A percentile compares a stretch with the other conserved stretches of the same genome.
phyloP scores from a whole-genome alignment of 1,284 basidiomycete genomes.

The Boletus mariae region DNA sequence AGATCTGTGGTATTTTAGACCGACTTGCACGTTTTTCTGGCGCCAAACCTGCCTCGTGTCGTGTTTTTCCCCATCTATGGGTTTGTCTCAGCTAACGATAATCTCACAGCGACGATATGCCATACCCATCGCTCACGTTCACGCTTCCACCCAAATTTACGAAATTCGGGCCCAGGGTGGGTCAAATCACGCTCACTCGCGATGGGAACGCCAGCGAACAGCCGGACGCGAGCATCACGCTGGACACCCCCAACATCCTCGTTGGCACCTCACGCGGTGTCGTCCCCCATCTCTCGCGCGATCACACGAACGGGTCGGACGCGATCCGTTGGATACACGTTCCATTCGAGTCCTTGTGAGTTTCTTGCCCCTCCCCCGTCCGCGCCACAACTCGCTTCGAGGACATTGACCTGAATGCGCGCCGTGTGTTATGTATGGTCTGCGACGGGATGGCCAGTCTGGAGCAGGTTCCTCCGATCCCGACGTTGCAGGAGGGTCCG shows the following conservation, averaged over 20 bases:
- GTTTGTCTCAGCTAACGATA: not conserved
- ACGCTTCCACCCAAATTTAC: constrained; percentile 4
- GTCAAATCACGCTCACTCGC: constrained; percentile 19
- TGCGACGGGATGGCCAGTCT: constrained; percentile 39
- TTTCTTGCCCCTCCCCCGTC: not conserved
- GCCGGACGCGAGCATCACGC: constrained; percentile 28
- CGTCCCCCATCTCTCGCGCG: constrained; percentile 69
- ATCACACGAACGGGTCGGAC: constrained; percentile 48
- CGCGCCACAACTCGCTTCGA: not conserved
- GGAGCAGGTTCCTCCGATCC: constrained; percentile 58
- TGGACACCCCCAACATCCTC: constrained; percentile 61
- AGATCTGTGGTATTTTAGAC: not conserved
- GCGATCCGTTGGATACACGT: constrained; percentile 62
- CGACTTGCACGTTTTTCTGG: not conserved
- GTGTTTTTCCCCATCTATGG: not conserved
- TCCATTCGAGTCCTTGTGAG: constrained; percentile 82
- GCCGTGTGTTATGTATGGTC: not conserved
- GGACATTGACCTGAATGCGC: not conserved
- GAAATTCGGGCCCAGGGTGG: constrained; percentile 27
- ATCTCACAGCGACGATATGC: not conserved
- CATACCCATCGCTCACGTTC: constrained; percentile 19
- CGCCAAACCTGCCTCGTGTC: not conserved
- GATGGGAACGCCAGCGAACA: not conserved
- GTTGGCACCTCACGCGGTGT: constrained; percentile 66
- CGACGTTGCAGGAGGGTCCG: constrained; percentile 48